A percentile compares a stretch with the other conserved stretches of the same genome.
Evolutionary conservation across 1,139 yeast genomes (phyloP).

Genomic region (Meyerozyma carpophila): DNA sequence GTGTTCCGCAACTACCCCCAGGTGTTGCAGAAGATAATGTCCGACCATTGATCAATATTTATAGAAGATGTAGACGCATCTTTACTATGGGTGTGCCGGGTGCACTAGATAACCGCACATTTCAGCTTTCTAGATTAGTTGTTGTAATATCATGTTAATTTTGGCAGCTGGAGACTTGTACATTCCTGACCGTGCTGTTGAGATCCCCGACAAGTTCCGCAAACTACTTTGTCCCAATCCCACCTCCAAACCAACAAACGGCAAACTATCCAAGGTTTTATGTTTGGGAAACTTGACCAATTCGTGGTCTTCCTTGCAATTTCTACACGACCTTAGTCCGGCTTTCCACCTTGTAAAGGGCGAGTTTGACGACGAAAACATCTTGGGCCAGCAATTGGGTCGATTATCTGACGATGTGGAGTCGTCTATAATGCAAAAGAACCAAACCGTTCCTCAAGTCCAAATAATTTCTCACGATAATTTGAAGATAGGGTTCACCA

Average conservation of each 20-base stretch:
- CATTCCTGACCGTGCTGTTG: slow-evolving; percentile 81
- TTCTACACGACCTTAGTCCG: slow-evolving; percentile 62
- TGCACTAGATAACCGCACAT: neutral
- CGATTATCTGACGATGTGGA: slow-evolving; percentile 15
- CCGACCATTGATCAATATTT: slow-evolving; percentile 20
- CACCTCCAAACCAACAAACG: slow-evolving; percentile 36
- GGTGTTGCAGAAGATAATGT: slow-evolving; percentile 51
- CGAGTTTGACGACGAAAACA: slow-evolving; percentile 47
- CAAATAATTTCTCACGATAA: slow-evolving; percentile 64
- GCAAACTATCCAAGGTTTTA: slow-evolving; percentile 77
- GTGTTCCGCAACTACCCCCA: slow-evolving; percentile 72
- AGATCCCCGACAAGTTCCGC: slow-evolving; percentile 52
- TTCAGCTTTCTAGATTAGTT: neutral
- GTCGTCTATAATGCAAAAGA: slow-evolving; percentile 3
- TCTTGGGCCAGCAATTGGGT: slow-evolving; percentile 30
- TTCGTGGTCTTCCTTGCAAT: slow-evolving; percentile 56
- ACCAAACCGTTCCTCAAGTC: slow-evolving; percentile 50
- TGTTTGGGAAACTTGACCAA: slow-evolving; percentile 84
- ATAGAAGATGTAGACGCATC: neutral
- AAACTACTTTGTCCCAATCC: slow-evolving; percentile 60
- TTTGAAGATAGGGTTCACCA: slow-evolving; percentile 76
- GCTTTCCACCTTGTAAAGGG: slow-evolving; percentile 78
- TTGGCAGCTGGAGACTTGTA: slow-evolving; percentile 86
- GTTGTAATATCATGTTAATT: slow-evolving; percentile 53
- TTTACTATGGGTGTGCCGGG: neutral